Evolutionary conservation across 1,284 basidiomycete species (phyloP), one percentile per base, ranked within the genome.

Genomic region (Filobasidium uniguttulatum): DNA sequence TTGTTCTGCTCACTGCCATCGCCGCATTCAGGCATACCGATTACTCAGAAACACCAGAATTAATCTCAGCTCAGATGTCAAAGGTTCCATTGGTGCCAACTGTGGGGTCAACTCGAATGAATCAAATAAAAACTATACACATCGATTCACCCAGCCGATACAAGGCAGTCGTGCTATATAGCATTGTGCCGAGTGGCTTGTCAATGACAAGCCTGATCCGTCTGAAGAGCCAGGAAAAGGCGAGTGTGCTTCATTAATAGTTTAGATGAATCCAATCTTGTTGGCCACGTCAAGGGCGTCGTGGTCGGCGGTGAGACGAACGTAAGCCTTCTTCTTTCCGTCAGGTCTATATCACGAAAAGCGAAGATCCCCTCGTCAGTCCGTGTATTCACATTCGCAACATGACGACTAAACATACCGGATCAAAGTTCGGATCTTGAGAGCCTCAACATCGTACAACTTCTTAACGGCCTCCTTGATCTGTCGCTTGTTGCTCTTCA

Each of bases 391-490:
- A 38, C 44, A 44, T 25, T 22, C 23, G 6, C 9, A 31, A 23
- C n/a, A n/a, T n/a, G n/a, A n/a, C n/a, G n/a, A n/a, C 14, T 14
- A 3, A 33, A 72, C 80, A 57, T 54, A 89, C 84, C 90, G 84
- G 72, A 97, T 97, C 65, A 98, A 80, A 46, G 94, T 98, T 81
- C 96, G 97, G 70, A 98, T 79, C 76, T 93, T 93, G 47, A 82
- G 83, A 31, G 90, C 85, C 72, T 93, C 82, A 52, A 97, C 90
- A 64, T 96, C 91, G 75, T 97, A 97, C 62, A 97, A 73, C 80
- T 96, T 94, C 82, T 97, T 96, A 61, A 98, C 87, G 8, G 93
- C 93, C 61, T 90, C 88, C 80, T 91, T 93, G 75, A 98, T 97
- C 72, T 96, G 88, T 54, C 89, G 81, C 82, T 98, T 98, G 83